These are phyloP conservation scores for Epichloe sibirici DNA, from an alignment of 2,329 filamentous ascomycete species.

Conservation along the genomic window DNA sequence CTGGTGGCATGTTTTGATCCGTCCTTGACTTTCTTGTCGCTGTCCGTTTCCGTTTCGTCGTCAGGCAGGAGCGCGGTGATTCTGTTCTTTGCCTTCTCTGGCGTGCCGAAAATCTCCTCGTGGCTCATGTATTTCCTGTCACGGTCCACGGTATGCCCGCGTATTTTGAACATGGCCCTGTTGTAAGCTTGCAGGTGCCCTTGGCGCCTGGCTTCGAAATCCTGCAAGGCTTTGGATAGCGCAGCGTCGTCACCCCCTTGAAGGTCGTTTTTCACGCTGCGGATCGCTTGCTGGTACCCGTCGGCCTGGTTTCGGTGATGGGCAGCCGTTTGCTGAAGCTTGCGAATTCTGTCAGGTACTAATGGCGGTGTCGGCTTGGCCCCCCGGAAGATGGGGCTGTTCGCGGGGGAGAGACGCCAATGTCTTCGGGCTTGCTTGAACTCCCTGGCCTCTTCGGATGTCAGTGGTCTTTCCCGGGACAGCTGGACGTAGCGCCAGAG, in stretches of 20 bases:
- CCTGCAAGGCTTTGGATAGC: constrained; percentile 4
- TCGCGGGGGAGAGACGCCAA: constrained; percentile 19
- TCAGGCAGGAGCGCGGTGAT: constrained; percentile 2
- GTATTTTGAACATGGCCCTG: constrained; percentile 16
- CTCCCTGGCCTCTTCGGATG: constrained; percentile 19
- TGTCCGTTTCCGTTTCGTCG: background rate
- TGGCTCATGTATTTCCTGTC: constrained; percentile 18
- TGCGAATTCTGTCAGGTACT: constrained; percentile 13
- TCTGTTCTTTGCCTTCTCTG: constrained; percentile 10
- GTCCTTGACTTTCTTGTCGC: background rate
- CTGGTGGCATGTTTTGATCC: background rate
- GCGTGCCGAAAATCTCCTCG: constrained; percentile 16
- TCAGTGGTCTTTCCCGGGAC: constrained; percentile 18
- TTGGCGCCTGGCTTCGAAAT: constrained; percentile 13
- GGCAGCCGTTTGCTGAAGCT: constrained; percentile 16
- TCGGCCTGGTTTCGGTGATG: constrained; percentile 20
- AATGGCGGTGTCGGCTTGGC: constrained; percentile 8
- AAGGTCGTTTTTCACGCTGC: constrained; percentile 13
- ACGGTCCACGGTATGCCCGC: constrained; percentile 14
- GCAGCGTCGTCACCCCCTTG: background rate
- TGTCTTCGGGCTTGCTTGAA: constrained; percentile 23
- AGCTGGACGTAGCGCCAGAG: constrained; percentile 20
- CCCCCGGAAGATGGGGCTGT: constrained; percentile 13
- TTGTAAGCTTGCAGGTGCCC: constrained; percentile 16
- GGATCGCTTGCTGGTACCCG: constrained; percentile 13